A percentile compares a stretch with the other conserved stretches of the same genome.
phyloP scores from a whole-genome alignment of 2,329 filamentous ascomycete genomes.

The Thielaviopsis ethacetica region DNA sequence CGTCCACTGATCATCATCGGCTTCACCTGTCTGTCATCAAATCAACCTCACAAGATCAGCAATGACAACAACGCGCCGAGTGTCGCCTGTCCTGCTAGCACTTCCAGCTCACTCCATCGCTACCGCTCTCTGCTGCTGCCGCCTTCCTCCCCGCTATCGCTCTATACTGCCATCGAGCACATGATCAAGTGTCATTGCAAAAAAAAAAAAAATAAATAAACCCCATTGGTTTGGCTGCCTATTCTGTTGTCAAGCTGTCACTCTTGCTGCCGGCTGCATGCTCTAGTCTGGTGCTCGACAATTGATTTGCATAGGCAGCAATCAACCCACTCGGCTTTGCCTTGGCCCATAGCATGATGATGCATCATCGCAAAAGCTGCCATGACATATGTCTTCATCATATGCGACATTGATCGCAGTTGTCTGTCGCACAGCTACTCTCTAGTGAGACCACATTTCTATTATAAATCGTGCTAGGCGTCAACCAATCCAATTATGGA shows the following conservation, averaged over 20 bases:
- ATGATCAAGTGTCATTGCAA: neutral
- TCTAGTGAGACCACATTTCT: slow-evolving; percentile 8
- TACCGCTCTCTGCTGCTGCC: neutral
- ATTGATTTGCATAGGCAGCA: neutral
- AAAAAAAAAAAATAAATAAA: neutral
- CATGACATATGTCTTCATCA: neutral
- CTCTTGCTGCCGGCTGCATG: neutral
- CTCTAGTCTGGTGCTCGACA: neutral
- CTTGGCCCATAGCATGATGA: neutral
- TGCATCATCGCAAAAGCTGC: neutral
- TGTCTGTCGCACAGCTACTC: neutral
- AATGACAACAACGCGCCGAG: slow-evolving; percentile 5
- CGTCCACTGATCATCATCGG: neutral
- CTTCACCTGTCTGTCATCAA: neutral
- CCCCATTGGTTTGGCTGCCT: neutral
- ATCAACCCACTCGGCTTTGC: neutral
- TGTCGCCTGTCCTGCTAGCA: slow-evolving; percentile 1
- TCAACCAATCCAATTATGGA: neutral
- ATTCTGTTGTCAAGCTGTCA: neutral
- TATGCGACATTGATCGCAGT: neutral
- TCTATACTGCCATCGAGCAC: neutral
- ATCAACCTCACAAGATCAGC: neutral
- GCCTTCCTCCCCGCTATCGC: neutral
- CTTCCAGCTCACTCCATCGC: neutral
- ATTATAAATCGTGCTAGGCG: neutral